A percentile compares a stretch with the other conserved stretches of the same genome.
Conservation (phyloP, 768 basidiomycete genomes). For the Albatrellus ellisii region DNA sequence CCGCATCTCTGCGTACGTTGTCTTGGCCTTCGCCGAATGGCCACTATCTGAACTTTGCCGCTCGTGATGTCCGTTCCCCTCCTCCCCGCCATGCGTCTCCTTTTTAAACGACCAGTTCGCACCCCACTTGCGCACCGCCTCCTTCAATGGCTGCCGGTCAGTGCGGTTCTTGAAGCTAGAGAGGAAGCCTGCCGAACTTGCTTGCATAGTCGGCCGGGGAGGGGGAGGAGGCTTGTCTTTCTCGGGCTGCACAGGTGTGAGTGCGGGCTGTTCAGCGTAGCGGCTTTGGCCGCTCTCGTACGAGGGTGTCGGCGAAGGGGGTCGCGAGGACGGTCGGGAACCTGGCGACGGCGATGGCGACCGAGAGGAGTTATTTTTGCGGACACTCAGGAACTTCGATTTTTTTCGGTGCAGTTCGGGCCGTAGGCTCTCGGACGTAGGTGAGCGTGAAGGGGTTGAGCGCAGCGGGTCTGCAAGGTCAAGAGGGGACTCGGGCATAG, state of each 20-base stretch:
- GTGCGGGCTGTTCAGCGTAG: constrained; percentile 1
- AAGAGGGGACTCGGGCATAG: not conserved
- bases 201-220: constrained; percentile 1
- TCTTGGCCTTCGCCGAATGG: constrained; percentile 25
- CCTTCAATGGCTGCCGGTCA: constrained; percentile 83
- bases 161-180: constrained; percentile 68
- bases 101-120: constrained; percentile 62
- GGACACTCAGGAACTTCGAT: constrained; percentile 7
- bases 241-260: not conserved
- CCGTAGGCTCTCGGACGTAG: not conserved
- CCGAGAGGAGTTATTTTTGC: constrained; percentile 2
- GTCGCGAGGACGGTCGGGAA: constrained; percentile 9
- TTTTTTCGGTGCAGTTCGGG: constrained; percentile 7
- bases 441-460: not conserved
- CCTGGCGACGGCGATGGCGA: constrained; percentile 4
- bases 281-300: too few relatives aligned
- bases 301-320: constrained; percentile 5
- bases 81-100: constrained; percentile 20
- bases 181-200: constrained; percentile 29
- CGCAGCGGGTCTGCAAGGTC: not conserved
- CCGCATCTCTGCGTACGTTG: constrained; percentile 62
- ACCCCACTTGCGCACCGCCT: constrained; percentile 88
- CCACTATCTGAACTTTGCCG: constrained; percentile 22
- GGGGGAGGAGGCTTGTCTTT: not conserved
- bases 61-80: not conserved